Evolutionary conservation across 2,329 filamentous ascomycete genomes (phyloP), one percentile per base, ranked within the genome.

Genomic region (Exserohilum turcica): DNA sequence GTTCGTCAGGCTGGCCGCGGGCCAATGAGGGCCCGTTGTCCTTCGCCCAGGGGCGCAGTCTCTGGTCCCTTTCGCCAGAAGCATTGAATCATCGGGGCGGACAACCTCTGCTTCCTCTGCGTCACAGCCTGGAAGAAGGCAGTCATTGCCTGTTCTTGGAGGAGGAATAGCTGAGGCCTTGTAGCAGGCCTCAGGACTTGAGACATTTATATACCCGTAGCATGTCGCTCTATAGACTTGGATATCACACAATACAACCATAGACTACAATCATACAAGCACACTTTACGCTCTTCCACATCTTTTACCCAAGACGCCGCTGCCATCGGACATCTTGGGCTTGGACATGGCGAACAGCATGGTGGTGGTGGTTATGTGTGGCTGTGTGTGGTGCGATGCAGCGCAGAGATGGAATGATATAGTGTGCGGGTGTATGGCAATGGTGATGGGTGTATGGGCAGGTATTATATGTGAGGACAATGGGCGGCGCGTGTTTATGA

Each of bases 121-220:
- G 64, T 70, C 65, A 69, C 63, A 57, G 65, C 69, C 64, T 64
- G 47, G 56, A 64, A 66, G 48, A 59, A 71, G 70, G 68, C 68
- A 67, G 63, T 54, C 43, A 51, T 61, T 65, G 57, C 67, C 63
- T 66, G 66, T 63, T 48, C 54, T 59, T 62, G 56, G 57, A 35
- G 10, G 43, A 40, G 40, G 50, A 24, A 24, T 18, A 18, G 33
- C 52, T 58, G 52, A 60, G 54, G 44, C 54, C 40, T 51, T 66
- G 56, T 48, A 42, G 54, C 55, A 67, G 60, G 67, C 64, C 65
- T 68, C 62, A 63, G 59, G 59, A 49, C 36, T 40, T 24, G 7
- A 15, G 15, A 54, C 46, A 51, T 37, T 50, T 43, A 53, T 68
- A 65, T 62, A 68, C 54, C 52, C 52, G 44, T 50, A 24, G n/a